These are phyloP conservation scores for Starmerella stellata DNA, from an alignment of 805 yeast species.

Conservation along the genomic window DNA sequence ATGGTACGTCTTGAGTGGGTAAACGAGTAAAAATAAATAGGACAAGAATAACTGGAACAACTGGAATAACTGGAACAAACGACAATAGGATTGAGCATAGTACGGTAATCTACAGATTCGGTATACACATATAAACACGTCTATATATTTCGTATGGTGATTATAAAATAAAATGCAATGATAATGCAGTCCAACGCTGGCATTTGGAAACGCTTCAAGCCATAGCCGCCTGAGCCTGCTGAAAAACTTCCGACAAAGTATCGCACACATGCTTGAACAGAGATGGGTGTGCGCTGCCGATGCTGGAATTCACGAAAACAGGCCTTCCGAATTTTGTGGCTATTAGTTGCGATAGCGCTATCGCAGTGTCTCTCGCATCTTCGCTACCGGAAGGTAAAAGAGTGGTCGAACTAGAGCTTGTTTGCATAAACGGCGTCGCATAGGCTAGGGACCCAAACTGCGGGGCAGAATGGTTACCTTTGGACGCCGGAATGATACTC, in stretches of 20 bases:
- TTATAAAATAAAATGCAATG: too few relatives aligned
- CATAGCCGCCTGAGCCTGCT: not conserved
- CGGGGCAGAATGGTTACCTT: not conserved
- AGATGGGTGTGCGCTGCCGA: constrained; percentile 1
- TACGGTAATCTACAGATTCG: too few relatives aligned
- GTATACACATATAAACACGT: too few relatives aligned
- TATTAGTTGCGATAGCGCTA: constrained; percentile 11
- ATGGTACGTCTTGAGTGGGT: too few relatives aligned
- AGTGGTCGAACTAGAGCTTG: constrained; percentile 4
- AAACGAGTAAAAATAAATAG: too few relatives aligned
- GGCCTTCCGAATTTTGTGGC: constrained; percentile 12
- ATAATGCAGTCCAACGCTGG: too few relatives aligned
- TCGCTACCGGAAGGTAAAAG: constrained; percentile 10
- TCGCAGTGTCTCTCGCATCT: constrained; percentile 9
- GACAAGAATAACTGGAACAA: too few relatives aligned
- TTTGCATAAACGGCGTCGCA: constrained; percentile 11
- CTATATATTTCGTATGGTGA: too few relatives aligned
- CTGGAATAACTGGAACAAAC: too few relatives aligned
- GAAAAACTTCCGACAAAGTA: not conserved
- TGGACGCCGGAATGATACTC: constrained; percentile 5
- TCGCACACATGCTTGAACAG: not conserved
- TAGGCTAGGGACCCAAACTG: constrained; percentile 17
- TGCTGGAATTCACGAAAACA: constrained; percentile 14
- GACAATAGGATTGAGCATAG: too few relatives aligned
- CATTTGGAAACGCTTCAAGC: too few relatives aligned